Evolutionary conservation across 768 basidiomycete species (phyloP).

Genomic region (Mycena maculata): DNA sequence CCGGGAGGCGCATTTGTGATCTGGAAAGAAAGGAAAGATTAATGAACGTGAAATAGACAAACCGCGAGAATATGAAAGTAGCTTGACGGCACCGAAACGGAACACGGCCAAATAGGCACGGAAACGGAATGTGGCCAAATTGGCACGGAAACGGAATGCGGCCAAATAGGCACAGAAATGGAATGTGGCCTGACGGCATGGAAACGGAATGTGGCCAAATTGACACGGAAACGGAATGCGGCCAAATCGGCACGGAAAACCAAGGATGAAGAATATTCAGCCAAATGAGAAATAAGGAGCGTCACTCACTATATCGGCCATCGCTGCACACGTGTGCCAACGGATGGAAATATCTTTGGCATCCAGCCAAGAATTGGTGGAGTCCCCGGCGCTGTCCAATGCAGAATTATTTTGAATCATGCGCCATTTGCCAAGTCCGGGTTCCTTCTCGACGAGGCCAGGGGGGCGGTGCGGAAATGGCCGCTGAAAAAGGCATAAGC

Average conservation of each 20-base stretch:
- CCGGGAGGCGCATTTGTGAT: conserved; percentile 35
- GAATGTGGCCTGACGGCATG: background rate
- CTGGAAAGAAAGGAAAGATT: conserved; percentile 16
- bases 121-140: background rate
- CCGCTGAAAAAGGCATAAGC: conserved; percentile 12
- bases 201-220: background rate
- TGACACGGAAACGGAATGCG: background rate
- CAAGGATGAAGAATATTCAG: background rate
- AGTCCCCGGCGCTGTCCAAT: conserved; percentile 17
- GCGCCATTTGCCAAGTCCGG: conserved; percentile 16
- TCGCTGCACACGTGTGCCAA: conserved; percentile 12
- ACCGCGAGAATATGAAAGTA: background rate
- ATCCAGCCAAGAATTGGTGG: conserved; percentile 27
- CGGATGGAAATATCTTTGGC: conserved; percentile 13
- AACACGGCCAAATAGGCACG: background rate
- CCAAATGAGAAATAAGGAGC: background rate
- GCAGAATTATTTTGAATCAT: conserved; percentile 29
- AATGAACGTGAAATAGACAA: background rate
- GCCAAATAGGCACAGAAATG: background rate
- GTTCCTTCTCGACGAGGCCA: conserved; percentile 28
- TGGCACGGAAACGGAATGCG: background rate
- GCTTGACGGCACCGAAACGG: background rate
- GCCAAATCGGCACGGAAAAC: background rate
- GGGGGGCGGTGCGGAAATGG: conserved; percentile 25
- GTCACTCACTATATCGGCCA: conserved; percentile 20